These are phyloP conservation scores for Ophidiomyces ophidiicola DNA, from an alignment of 2,329 filamentous ascomycete genomes.

Conservation along the genomic window DNA sequence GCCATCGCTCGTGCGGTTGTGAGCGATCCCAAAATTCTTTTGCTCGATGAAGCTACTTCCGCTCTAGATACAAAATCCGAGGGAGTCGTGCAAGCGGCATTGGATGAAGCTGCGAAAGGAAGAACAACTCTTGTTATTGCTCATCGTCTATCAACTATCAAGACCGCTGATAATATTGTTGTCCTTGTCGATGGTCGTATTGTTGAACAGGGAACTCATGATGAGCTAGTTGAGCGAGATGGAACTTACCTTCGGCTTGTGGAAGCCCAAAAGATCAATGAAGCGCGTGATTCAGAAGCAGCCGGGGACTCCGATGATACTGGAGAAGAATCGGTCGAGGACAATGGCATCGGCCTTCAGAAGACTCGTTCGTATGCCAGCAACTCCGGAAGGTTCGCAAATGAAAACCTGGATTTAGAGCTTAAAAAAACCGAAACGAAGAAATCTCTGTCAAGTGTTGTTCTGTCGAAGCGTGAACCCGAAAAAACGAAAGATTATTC, in stretches of 20 bases:
- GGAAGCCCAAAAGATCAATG: slow-evolving; percentile 68
- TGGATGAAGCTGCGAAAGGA: slow-evolving; percentile 73
- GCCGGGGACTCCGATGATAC: slow-evolving; percentile 22
- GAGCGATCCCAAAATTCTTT: slow-evolving; percentile 77
- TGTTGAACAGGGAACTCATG: slow-evolving; percentile 81
- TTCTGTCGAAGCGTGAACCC: slow-evolving; percentile 46
- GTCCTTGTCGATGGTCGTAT: slow-evolving; percentile 81
- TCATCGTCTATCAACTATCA: slow-evolving; percentile 88
- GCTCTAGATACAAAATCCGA: slow-evolving; percentile 91
- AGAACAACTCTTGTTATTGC: slow-evolving; percentile 94
- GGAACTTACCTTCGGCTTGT: slow-evolving; percentile 77
- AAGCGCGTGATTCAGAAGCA: slow-evolving; percentile 36
- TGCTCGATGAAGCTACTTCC: slow-evolving; percentile 90
- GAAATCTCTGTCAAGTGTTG: slow-evolving; percentile 54
- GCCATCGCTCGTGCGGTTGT: slow-evolving; percentile 86
- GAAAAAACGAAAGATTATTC: slow-evolving; percentile 50
- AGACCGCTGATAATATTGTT: slow-evolving; percentile 87
- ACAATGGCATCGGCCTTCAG: slow-evolving; percentile 8
- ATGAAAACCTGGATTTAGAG: slow-evolving; percentile 23
- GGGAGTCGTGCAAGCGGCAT: slow-evolving; percentile 81
- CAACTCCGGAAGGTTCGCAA: slow-evolving; percentile 22
- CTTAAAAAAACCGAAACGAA: slow-evolving; percentile 37
- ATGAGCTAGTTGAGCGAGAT: slow-evolving; percentile 56
- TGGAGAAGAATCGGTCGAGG: slow-evolving; percentile 5
- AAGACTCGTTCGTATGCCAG: slow-evolving; percentile 9